Base-by-base conservation (phyloP, 2,329 filamentous ascomycete genomes). In the Ampelomyces quisqualis region DNA sequence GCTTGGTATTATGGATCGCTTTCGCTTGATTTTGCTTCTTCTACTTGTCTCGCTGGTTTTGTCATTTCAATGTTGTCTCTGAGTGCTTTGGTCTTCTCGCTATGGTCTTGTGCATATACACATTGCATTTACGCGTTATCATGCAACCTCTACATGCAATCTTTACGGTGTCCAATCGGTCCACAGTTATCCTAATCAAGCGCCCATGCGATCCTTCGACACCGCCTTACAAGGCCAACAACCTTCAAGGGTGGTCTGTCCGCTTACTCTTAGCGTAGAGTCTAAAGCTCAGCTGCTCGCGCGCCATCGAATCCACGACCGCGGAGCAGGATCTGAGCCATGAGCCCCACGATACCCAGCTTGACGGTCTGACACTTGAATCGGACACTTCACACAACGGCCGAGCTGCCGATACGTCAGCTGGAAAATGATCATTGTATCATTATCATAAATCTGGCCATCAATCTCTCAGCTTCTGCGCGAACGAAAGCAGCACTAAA, bases 291-390 rank as follows among this genome's bases (percentile, higher is more conserved):
- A 44, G 41, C 36, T 40, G 19, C 15, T 19, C 24, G 19, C 29
- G 38, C 26, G 23, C 38, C 38, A 21, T 23, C 38, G 19, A 42
- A 45, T 45, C 43, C 43, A 24, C 27, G 19, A 24, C 38, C 18
- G 23, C 34, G 38, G 43, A 42, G 33, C 30, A 34, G 19, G 30
- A 21, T 17, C 15, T 35, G 32, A 41, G 30, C 31, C 37, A n/a
- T 29, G n/a, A 20, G 21, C 14, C 32, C 23, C 10, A 26, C n/a
- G 8, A 34, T 17, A 28, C 23, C 23, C 30, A 28, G 29, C 7
- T 28, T 15, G 11, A 17, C 13, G 37, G 29, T 33, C 29, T 34
- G 30, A 34, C 29, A 40, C 37, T 33, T 19, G 24, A 23, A 22
- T 23, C 8, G 24, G n/a, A 34, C 29, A 13, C 19, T 31, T 11